Conservation (phyloP, 1,284 basidiomycete genomes). For the Xerocomus minutiporus region DNA sequence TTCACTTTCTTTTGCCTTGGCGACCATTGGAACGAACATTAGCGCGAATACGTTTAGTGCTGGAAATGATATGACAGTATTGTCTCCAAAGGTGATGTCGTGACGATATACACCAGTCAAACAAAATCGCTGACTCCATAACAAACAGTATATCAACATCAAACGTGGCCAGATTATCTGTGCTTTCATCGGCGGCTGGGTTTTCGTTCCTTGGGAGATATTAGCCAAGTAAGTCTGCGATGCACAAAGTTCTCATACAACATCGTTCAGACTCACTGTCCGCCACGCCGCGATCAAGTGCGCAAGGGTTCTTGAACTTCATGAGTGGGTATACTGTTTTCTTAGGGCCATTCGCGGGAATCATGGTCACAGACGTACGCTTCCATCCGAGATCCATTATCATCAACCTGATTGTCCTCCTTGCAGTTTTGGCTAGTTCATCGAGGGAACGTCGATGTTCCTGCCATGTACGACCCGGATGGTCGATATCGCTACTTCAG, state of each 20-base stretch:
- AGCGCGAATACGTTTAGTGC: conserved; percentile 59
- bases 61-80: conserved; percentile 60
- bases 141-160: conserved; percentile 43
- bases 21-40: conserved; percentile 61
- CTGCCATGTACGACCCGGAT: conserved; percentile 64
- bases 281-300: conserved; percentile 25
- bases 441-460: conserved; percentile 58
- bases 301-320: conserved; percentile 47
- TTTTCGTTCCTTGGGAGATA: conserved; percentile 52
- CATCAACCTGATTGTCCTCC: background rate
- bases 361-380: conserved; percentile 70
- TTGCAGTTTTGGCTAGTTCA: conserved; percentile 64
- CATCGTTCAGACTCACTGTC: background rate
- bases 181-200: conserved; percentile 57
- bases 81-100: conserved; percentile 37
- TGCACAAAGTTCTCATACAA: background rate
- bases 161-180: conserved; percentile 61
- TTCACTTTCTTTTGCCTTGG: conserved; percentile 52
- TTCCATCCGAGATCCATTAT: background rate
- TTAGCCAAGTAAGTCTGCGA: conserved; percentile 39
- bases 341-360: conserved; percentile 68
- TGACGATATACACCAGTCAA: background rate
- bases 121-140: background rate
- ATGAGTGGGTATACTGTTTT: conserved; percentile 74
- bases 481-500: conserved; percentile 61